A percentile compares a stretch with the other conserved stretches of the same genome.
phyloP scores from a whole-genome alignment of 345 rosid species.

The Eucalyptus pauciflora region DNA sequence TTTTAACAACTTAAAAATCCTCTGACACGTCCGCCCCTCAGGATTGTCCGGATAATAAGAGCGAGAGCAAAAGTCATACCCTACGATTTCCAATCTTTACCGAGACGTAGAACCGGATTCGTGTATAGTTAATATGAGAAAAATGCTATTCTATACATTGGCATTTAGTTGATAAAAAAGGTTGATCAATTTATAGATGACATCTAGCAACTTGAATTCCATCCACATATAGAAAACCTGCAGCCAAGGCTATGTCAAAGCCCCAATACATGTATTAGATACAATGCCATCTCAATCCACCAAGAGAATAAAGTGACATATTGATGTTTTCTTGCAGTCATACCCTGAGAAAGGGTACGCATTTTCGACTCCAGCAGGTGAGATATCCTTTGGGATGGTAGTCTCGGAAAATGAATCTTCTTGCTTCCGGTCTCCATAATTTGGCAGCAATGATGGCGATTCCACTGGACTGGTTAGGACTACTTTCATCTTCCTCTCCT shows the following conservation, averaged over 20 bases:
- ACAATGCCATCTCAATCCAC: not conserved
- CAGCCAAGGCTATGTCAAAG: not conserved
- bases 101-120: not conserved
- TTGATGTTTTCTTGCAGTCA: no score
- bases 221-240: accelerated
- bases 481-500: slow-evolving; percentile 35
- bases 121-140: not conserved
- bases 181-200: not conserved
- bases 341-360: slow-evolving; percentile 16
- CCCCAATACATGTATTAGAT: not conserved
- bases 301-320: no score
- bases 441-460: slow-evolving; percentile 19
- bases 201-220: not conserved
- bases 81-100: not conserved
- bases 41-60: not conserved
- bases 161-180: not conserved
- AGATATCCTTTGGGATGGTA: not conserved
- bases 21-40: not conserved
- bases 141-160: not conserved
- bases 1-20: not conserved
- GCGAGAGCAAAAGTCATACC: not conserved
- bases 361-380: slow-evolving; percentile 18
- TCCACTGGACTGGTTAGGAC: slow-evolving; percentile 15
- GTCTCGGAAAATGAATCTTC: slow-evolving; percentile 4
- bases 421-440: slow-evolving; percentile 19